Percentiles rank a stretch among this genome's conserved stretches.
phyloP scores from a whole-genome alignment of 768 basidiomycete genomes.

The Tephrocybe sp. region DNA sequence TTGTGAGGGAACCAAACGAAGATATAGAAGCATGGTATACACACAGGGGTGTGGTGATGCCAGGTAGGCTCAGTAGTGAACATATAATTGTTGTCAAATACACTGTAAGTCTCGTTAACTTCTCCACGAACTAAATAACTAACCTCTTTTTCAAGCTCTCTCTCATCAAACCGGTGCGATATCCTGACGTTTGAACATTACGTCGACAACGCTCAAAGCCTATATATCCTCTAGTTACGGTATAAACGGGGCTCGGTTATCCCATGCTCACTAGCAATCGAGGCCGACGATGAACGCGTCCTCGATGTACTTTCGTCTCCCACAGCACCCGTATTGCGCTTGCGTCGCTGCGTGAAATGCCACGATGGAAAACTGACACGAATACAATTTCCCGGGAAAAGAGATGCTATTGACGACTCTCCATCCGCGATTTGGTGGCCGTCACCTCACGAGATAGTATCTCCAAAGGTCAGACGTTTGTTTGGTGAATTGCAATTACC shows the following conservation, averaged over 20 bases:
- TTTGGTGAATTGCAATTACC: constrained; percentile 39
- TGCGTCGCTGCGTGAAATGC: constrained; percentile 27
- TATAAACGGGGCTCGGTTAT: constrained; percentile 43
- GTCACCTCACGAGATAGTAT: constrained; percentile 12
- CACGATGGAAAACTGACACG: constrained; percentile 8
- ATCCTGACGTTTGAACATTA: background rate
- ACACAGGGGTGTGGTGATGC: constrained; percentile 23
- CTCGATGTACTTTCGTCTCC: constrained; percentile 35
- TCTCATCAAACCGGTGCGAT: constrained; percentile 39
- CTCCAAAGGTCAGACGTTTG: constrained; percentile 19
- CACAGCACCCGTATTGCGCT: constrained; percentile 30
- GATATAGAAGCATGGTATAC: constrained; percentile 43
- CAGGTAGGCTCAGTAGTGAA: constrained; percentile 28
- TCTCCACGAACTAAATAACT: background rate
- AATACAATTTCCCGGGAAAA: constrained; percentile 14
- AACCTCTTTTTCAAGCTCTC: constrained; percentile 27
- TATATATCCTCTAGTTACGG: constrained; percentile 35
- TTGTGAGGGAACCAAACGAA: constrained; percentile 31
- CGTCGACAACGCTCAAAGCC: background rate
- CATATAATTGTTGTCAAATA: constrained; percentile 31
- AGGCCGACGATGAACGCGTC: constrained; percentile 31
- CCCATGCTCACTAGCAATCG: constrained; percentile 32
- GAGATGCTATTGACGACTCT: constrained; percentile 28
- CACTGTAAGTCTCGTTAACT: constrained; percentile 26
- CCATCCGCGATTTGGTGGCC: constrained; percentile 35